phyloP scores from a whole-genome alignment of 805 yeast genomes.

The Saturnispora serradocipensis region DNA sequence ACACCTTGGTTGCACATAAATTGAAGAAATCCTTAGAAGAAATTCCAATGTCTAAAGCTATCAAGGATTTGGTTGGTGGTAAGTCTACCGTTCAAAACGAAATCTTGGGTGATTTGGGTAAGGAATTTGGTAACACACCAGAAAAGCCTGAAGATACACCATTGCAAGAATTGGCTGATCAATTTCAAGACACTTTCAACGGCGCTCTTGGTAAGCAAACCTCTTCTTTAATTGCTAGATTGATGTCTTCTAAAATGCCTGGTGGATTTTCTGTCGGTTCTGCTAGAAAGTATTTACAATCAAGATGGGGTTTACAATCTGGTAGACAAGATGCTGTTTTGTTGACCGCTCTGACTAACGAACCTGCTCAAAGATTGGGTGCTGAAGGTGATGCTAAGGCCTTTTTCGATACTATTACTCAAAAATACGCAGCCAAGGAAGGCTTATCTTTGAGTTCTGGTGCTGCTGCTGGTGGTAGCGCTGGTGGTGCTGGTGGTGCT shows the following conservation, averaged over 20 bases:
- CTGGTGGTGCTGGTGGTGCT: constrained; percentile 67
- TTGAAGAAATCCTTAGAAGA: constrained; percentile 84
- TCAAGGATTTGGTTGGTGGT: constrained; percentile 96
- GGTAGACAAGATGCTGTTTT: constrained; percentile 94
- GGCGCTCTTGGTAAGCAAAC: constrained; percentile 95
- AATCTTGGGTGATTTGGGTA: constrained; percentile 96
- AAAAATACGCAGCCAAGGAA: constrained; percentile 74
- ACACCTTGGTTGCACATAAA: constrained; percentile 89
- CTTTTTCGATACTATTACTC: constrained; percentile 73
- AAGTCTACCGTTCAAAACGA: constrained; percentile 98
- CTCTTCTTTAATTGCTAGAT: constrained; percentile 76
- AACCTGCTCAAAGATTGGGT: constrained; percentile 84
- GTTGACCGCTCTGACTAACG: constrained; percentile 73
- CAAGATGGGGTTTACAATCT: constrained; percentile 85
- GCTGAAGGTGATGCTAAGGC: constrained; percentile 85
- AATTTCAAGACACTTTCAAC: constrained; percentile 80
- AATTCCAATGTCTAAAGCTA: constrained; percentile 82
- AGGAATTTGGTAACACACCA: constrained; percentile 96
- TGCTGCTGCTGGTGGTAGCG: constrained; percentile 42
- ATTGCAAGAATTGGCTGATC: constrained; percentile 88
- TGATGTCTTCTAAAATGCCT: constrained; percentile 96
- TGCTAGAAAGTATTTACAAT: constrained; percentile 86
- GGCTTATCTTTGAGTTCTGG: constrained; percentile 72
- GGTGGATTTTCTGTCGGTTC: constrained; percentile 94
- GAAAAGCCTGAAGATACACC: constrained; percentile 99